Evolutionary conservation across 805 yeast genomes (phyloP).

Genomic region (Sugiyamaella valdiviana): DNA sequence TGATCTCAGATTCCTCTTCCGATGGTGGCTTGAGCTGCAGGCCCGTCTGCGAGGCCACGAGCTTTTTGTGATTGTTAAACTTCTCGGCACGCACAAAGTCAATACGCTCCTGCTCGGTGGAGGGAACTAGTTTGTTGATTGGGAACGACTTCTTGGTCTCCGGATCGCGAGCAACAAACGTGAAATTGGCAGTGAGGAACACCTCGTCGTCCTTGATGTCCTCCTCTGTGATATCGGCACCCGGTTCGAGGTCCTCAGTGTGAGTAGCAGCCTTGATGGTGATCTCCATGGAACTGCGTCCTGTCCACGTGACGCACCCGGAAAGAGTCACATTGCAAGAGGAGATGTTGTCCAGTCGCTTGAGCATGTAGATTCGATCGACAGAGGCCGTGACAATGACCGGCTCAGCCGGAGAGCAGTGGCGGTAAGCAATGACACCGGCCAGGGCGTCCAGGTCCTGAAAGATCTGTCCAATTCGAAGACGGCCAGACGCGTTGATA

Average conservation of each 20-base stretch:
- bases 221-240: conserved; percentile 44
- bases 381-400: conserved; percentile 94
- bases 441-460: conserved; percentile 93
- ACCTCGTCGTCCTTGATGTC: conserved; percentile 60
- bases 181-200: conserved; percentile 83
- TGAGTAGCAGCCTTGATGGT: conserved; percentile 82
- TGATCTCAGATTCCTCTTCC: conserved; percentile 61
- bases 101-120: conserved; percentile 67
- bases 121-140: conserved; percentile 72
- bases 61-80: conserved; percentile 79
- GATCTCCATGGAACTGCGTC: conserved; percentile 92
- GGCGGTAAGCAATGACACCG: conserved; percentile 87
- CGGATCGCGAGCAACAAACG: conserved; percentile 94
- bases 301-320: conserved; percentile 94
- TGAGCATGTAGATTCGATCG: conserved; percentile 81
- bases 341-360: conserved; percentile 70
- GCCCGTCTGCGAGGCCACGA: conserved; percentile 60
- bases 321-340: conserved; percentile 74
- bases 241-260: conserved; percentile 47
- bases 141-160: conserved; percentile 85
- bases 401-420: conserved; percentile 93
- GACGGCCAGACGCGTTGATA: conserved; percentile 83
- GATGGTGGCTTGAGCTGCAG: conserved; percentile 67
- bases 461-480: conserved; percentile 86
- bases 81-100: conserved; percentile 86